Evolutionary conservation across 192 early-diverging fungal genomes (phyloP).

Genomic region (Backusella australiensis): DNA sequence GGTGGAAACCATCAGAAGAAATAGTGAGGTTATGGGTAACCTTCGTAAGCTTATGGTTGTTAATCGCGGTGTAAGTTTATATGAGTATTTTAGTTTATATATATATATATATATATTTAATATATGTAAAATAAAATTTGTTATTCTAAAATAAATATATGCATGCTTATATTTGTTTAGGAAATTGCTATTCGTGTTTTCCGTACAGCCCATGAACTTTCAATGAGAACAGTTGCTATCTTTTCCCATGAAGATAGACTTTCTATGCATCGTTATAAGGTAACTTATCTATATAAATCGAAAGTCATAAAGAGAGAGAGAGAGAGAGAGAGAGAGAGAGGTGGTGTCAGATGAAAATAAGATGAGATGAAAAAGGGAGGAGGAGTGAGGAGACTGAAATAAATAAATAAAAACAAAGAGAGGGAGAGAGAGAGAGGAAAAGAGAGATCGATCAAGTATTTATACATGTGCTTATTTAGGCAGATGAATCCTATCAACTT

Average conservation of each 20-base stretch:
- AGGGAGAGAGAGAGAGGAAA: background rate
- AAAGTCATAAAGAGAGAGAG: background rate
- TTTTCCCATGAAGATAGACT: conserved; percentile 91
- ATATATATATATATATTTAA: conserved; percentile 3
- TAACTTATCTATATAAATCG: conserved; percentile 22
- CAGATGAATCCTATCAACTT: conserved; percentile 95
- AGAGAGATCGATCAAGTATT: background rate
- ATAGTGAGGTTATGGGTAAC: conserved; percentile 44
- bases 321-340: background rate
- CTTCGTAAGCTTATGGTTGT: conserved; percentile 53
- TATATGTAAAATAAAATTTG: background rate
- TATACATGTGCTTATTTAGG: conserved; percentile 40
- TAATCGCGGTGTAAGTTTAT: conserved; percentile 47
- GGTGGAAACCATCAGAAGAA: conserved; percentile 52
- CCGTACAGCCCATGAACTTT: conserved; percentile 89
- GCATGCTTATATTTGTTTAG: conserved; percentile 26
- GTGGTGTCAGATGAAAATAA: background rate
- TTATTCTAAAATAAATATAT: background rate
- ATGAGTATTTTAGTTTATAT: conserved; percentile 1
- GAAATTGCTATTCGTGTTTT: conserved; percentile 97
- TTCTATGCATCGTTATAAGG: conserved; percentile 90
- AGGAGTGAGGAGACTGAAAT: background rate
- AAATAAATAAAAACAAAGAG: background rate
- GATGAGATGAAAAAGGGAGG: background rate
- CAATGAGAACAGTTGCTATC: conserved; percentile 84